Evolutionary conservation across 176 grass and related monocot species (phyloP).

Genomic region (Puya raimondii): DNA sequence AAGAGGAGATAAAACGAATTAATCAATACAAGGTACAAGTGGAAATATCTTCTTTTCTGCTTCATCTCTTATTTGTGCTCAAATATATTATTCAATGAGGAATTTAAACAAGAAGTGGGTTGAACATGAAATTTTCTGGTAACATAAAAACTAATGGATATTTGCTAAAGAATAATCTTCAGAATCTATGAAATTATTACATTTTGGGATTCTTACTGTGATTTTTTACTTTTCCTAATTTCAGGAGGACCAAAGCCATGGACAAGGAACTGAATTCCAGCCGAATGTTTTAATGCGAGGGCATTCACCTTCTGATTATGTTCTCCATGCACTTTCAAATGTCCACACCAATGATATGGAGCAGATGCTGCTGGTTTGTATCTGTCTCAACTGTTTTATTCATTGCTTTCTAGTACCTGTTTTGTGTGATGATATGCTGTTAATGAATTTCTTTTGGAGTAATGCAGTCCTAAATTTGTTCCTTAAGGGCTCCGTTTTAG

Average conservation of each 20-base stretch:
- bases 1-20: constrained; percentile 75
- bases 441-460: no score
- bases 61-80: background rate
- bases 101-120: background rate
- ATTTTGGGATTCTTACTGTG: background rate
- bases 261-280: constrained; percentile 42
- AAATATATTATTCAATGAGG: background rate
- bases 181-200: background rate
- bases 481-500: no score
- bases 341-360: constrained; percentile 81
- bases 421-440: no score
- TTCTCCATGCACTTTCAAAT: constrained; percentile 61
- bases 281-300: constrained; percentile 79
- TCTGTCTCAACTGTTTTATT: constrained; percentile 10
- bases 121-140: background rate
- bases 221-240: constrained; percentile 8
- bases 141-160: background rate
- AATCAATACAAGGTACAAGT: constrained; percentile 50
- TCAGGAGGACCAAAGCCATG: constrained; percentile 63
- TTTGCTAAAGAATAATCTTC: background rate
- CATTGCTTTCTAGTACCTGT: background rate
- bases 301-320: constrained; percentile 76
- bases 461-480: no score
- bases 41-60: background rate
- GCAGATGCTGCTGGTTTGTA: constrained; percentile 63